These are phyloP conservation scores for Bolboschoenoplectus hybrid DNA, from an alignment of 202 grass and related monocot genomes.

Conservation along the genomic window DNA sequence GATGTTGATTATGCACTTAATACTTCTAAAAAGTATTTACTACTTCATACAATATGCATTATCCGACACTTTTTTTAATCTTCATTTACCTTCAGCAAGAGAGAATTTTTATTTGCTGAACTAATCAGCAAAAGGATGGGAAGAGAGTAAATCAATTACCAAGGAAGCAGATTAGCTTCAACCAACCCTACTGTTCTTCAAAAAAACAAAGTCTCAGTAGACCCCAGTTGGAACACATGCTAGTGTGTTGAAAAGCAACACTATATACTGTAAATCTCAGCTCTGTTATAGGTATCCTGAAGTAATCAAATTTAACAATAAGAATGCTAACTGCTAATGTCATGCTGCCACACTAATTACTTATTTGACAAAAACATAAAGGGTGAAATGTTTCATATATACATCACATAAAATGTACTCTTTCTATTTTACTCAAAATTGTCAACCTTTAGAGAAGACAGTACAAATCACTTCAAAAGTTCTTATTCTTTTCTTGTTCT, in stretches of 20 bases:
- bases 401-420: not conserved
- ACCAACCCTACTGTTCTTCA: not conserved
- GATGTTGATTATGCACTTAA: constrained; percentile 8
- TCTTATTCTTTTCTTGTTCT: not conserved
- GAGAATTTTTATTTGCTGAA: not conserved
- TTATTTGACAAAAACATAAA: not conserved
- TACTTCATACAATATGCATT: not conserved
- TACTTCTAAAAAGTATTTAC: not conserved
- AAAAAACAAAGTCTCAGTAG: constrained; percentile 4
- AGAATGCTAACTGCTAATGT: not conserved
- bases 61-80: not conserved
- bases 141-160: constrained; percentile 14
- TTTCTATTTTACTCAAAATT: not conserved
- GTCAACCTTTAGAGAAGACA: not conserved
- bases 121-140: not conserved
- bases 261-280: not conserved
- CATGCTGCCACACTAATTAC: not conserved
- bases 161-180: not conserved
- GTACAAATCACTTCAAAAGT: constrained; percentile 2
- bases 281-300: not conserved
- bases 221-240: not conserved
- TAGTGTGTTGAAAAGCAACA: not conserved
- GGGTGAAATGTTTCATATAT: not conserved
- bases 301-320: not conserved
- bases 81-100: not conserved